Evolutionary conservation across 768 basidiomycete species (phyloP).

Genomic region (Agrocybe chaxingu): DNA sequence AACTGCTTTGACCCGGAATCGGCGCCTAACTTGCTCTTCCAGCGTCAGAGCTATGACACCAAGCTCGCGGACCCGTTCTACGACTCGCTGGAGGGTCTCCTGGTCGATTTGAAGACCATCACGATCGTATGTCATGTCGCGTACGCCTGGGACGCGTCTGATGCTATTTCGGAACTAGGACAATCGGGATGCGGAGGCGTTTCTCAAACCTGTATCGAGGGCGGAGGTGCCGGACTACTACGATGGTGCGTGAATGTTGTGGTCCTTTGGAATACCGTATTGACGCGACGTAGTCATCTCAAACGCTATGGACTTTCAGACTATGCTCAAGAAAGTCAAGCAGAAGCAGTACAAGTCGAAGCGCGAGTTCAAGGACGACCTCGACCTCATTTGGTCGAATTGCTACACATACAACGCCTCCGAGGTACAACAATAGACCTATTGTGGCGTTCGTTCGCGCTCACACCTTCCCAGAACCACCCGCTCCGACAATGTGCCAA

Average conservation of each 20-base stretch:
- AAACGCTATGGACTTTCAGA: slow-evolving; percentile 93
- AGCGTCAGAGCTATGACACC: slow-evolving; percentile 51
- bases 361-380: slow-evolving; percentile 87
- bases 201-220: slow-evolving; percentile 89
- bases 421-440: slow-evolving; percentile 55
- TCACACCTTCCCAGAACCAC: slow-evolving; percentile 57
- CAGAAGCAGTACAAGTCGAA: slow-evolving; percentile 90
- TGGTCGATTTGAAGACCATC: slow-evolving; percentile 79
- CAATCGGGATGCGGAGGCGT: slow-evolving; percentile 90
- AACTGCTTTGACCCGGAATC: slow-evolving; percentile 13
- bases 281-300: slow-evolving; percentile 65
- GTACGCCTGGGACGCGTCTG: slow-evolving; percentile 20
- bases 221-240: slow-evolving; percentile 92
- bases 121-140: slow-evolving; percentile 49
- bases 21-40: slow-evolving; percentile 12
- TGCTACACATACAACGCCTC: slow-evolving; percentile 90
- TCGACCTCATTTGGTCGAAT: slow-evolving; percentile 97
- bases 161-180: slow-evolving; percentile 43
- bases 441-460: not conserved
- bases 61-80: slow-evolving; percentile 89
- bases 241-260: slow-evolving; percentile 55
- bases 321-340: slow-evolving; percentile 93
- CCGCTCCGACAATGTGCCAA: slow-evolving; percentile 81
- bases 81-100: slow-evolving; percentile 87
- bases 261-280: not conserved